These are phyloP conservation scores for Cudoniella acicularis DNA, from an alignment of 495 filamentous ascomycete genomes.

Conservation along the genomic window DNA sequence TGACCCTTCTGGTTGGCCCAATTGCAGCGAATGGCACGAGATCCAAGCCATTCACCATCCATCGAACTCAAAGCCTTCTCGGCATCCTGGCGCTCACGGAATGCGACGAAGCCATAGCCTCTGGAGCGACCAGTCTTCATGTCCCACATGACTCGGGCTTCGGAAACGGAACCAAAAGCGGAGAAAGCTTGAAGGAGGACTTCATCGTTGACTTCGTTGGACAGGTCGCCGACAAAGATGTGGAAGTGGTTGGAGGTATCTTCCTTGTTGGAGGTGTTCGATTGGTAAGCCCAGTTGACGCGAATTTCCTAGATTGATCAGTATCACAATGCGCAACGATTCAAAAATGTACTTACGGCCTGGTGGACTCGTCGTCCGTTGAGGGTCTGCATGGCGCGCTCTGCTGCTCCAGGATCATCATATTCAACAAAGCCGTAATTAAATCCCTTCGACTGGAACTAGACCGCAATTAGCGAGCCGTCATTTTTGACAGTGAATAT, in stretches of 20 bases:
- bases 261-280: constrained; percentile 91
- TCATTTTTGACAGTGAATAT: neutral
- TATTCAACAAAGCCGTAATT: constrained; percentile 99
- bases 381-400: constrained; percentile 94
- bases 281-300: constrained; percentile 99
- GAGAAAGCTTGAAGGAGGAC: constrained; percentile 92
- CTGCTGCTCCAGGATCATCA: constrained; percentile 93
- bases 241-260: constrained; percentile 99
- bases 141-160: constrained; percentile 99
- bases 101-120: constrained; percentile 97
- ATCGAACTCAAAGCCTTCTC: constrained; percentile 96
- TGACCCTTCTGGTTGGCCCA: constrained; percentile 99
- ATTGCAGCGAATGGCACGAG: constrained; percentile 97
- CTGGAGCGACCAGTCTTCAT: constrained; percentile 99
- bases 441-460: constrained; percentile 79
- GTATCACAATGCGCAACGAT: neutral
- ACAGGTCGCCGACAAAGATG: constrained; percentile 97
- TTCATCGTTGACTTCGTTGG: constrained; percentile 99
- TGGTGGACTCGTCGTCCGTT: constrained; percentile 95
- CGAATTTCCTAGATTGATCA: constrained; percentile 77
- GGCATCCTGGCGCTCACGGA: constrained; percentile 89
- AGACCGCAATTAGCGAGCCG: constrained; percentile 25
- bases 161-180: constrained; percentile 94
- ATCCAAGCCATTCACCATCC: constrained; percentile 99
- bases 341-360: constrained; percentile 57